Evolutionary conservation across 441 rosid species (phyloP).

Genomic region (Gossypium lobatum): DNA sequence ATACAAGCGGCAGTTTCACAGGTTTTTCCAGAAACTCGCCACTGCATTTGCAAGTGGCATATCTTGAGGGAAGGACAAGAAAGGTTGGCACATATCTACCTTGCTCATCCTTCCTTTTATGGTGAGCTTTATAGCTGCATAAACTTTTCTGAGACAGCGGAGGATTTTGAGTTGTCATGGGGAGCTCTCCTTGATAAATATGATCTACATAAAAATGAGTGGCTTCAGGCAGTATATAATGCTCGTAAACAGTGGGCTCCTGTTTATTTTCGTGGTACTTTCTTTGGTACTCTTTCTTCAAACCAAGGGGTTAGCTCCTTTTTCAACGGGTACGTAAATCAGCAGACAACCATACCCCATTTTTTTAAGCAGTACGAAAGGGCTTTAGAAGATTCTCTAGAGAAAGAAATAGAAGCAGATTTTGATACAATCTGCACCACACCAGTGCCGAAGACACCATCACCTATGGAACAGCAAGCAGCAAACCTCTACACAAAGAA

Average conservation of each 20-base stretch:
- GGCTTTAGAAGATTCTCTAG: constrained; percentile 48
- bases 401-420: constrained; percentile 60
- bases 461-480: constrained; percentile 74
- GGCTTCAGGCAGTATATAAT: constrained; percentile 57
- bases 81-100: constrained; percentile 56
- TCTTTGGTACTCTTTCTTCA: constrained; percentile 56
- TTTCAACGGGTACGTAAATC: constrained; percentile 57
- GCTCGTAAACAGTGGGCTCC: constrained; percentile 74
- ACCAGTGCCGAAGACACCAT: constrained; percentile 52
- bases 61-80: constrained; percentile 68
- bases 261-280: constrained; percentile 53
- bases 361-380: constrained; percentile 62
- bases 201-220: constrained; percentile 42
- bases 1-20: constrained; percentile 51
- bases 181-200: constrained; percentile 40
- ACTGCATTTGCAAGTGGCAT: constrained; percentile 69
- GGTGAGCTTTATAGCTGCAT: constrained; percentile 57
- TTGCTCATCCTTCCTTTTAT: constrained; percentile 50
- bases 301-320: constrained; percentile 48
- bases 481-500: constrained; percentile 54
- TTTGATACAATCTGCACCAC: constrained; percentile 47
- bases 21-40: constrained; percentile 58
- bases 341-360: constrained; percentile 48
- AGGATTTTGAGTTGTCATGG: constrained; percentile 65
- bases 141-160: constrained; percentile 49